Conservation (phyloP, 352 stramenopile genomes). For the Pythium brassicae region DNA sequence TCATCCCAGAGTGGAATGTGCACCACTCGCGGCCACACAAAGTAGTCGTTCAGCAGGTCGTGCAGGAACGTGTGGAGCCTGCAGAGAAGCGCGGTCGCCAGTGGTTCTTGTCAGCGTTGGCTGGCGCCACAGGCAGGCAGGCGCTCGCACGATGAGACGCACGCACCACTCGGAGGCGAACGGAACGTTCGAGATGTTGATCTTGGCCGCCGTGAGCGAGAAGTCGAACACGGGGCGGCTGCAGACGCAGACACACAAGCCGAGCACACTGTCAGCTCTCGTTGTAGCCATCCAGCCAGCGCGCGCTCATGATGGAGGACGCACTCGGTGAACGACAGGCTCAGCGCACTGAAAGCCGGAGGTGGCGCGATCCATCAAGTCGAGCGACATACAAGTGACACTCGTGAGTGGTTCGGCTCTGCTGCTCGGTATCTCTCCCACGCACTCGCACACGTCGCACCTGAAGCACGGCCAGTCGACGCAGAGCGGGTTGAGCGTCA, state of each 20-base stretch:
- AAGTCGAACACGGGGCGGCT: conserved; percentile 74
- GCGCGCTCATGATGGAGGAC: no score
- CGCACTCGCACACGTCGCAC: conserved; percentile 5
- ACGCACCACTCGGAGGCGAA: conserved; percentile 75
- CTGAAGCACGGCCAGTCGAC: conserved; percentile 72
- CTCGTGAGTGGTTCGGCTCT: background rate
- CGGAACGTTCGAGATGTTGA: conserved; percentile 78
- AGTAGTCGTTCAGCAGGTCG: conserved; percentile 70
- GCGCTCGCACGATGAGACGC: conserved; percentile 1
- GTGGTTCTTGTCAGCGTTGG: no score
- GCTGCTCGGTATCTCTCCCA: background rate
- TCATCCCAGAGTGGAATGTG: conserved; percentile 70
- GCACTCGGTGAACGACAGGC: conserved; percentile 70
- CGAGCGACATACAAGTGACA: background rate
- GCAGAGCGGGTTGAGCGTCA: conserved; percentile 67
- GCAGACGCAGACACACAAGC: conserved; percentile 4
- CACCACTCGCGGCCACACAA: conserved; percentile 72
- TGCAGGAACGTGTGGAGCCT: conserved; percentile 78
- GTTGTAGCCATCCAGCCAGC: no score
- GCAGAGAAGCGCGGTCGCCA: background rate
- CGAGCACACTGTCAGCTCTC: background rate
- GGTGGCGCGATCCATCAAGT: background rate
- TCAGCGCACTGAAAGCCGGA: conserved; percentile 27
- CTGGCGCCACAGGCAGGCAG: no score
- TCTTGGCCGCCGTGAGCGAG: conserved; percentile 74